Evolutionary conservation across 768 basidiomycete species (phyloP).

Genomic region (Tricholoma furcatifolium): DNA sequence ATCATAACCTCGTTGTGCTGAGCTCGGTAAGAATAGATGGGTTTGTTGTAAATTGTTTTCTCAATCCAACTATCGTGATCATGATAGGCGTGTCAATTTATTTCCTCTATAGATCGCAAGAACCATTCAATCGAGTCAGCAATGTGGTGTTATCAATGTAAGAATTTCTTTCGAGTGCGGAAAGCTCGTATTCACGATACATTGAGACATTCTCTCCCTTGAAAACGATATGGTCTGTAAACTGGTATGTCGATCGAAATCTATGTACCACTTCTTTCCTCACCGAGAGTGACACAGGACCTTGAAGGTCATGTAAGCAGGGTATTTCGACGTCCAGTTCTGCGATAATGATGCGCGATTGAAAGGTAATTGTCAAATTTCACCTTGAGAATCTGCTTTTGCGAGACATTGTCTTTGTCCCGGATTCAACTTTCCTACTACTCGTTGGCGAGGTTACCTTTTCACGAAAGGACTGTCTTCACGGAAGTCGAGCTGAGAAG

Average conservation of each 20-base stretch:
- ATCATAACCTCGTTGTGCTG: not conserved
- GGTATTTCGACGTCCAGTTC: not conserved
- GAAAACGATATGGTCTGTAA: not conserved
- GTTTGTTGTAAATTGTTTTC: not conserved
- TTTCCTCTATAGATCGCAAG: not conserved
- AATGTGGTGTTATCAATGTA: not conserved
- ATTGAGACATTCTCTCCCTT: not conserved
- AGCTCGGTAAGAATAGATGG: not conserved
- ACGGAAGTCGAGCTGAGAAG: not conserved
- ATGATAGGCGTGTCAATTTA: not conserved
- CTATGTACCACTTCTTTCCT: not conserved
- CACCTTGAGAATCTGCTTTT: not conserved
- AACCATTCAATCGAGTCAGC: not conserved
- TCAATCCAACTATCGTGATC: not conserved
- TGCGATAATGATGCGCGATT: not conserved
- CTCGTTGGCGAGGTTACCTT: not conserved
- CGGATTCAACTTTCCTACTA: not conserved
- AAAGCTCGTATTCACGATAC: not conserved
- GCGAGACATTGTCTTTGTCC: not conserved
- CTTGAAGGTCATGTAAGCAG: not conserved
- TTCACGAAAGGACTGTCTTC: not conserved
- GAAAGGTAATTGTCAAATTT: not conserved
- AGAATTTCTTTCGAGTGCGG: not conserved
- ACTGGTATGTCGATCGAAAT: not conserved
- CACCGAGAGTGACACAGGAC: not conserved